phyloP scores from a whole-genome alignment of 2,329 filamentous ascomycete species.

The Zarea fungicola region DNA sequence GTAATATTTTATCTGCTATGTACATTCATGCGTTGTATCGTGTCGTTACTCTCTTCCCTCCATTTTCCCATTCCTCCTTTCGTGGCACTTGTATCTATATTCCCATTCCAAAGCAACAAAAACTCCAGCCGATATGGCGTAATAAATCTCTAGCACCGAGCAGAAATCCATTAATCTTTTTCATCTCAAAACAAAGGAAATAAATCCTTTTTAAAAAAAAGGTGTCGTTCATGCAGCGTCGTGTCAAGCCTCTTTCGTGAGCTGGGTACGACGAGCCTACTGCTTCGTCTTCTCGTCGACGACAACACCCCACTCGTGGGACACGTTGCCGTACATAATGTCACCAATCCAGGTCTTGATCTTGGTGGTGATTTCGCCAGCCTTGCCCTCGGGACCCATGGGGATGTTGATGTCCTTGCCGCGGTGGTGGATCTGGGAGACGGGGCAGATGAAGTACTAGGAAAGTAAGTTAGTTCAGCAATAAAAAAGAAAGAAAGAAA shows the following conservation, averaged over 20 bases:
- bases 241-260: too few species aligned
- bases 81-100: slow-evolving; percentile 2
- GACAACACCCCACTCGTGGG: slow-evolving; percentile 66
- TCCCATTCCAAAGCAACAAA: slow-evolving; percentile 1
- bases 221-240: too few species aligned
- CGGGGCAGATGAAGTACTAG: slow-evolving; percentile 65
- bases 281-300: slow-evolving; percentile 51
- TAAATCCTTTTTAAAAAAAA: background rate
- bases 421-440: slow-evolving; percentile 64
- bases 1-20: too few species aligned
- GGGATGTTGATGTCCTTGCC: slow-evolving; percentile 58
- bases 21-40: slow-evolving; percentile 10
- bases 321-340: slow-evolving; percentile 68
- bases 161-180: slow-evolving; percentile 3
- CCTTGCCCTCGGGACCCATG: slow-evolving; percentile 45
- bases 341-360: slow-evolving; percentile 64
- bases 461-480: slow-evolving; percentile 16
- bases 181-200: slow-evolving; percentile 2
- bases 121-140: slow-evolving; percentile 14
- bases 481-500: background rate
- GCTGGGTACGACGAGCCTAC: slow-evolving; percentile 20
- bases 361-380: slow-evolving; percentile 52
- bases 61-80: too few species aligned
- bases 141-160: slow-evolving; percentile 8
- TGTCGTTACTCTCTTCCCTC: too few species aligned